Base-by-base conservation (phyloP, 2,329 filamentous ascomycete genomes). In the Pestalotiopsis sp. region DNA sequence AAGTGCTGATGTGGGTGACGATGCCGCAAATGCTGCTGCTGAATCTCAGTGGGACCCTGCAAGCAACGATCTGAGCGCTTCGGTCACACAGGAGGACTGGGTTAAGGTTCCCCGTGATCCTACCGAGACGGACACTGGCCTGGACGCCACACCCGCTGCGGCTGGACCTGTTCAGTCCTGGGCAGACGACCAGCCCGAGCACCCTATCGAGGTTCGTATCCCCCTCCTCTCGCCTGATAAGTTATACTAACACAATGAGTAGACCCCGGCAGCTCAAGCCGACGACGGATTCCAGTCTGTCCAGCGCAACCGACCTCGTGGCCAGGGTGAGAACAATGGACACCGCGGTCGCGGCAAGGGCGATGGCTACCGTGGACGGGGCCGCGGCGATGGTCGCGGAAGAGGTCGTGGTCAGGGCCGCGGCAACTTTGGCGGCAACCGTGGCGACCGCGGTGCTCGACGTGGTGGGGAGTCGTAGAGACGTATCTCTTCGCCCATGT, bases 111-210 rank as follows among this genome's bases (percentile, higher is more conserved):
- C 93, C 65, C 89, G 91, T 68, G 89, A 95, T 76, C 87, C 91
- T 61, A 82, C 88, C 65, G 94, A 97, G 84, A 91, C 92, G 4
- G 93, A 96, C 70, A 89, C 86, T 49, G 89, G 88, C 49, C 78
- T 89, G 57, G 82, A 85, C 61, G 88, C 89, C 31, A 89, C 88
- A n/a, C 87, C 90, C 61, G 89, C 88, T 6, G 82, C 83, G 9
- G 80, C 82, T 52, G 77, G 82, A 67, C 85, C 86, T 75, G 84
- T 85, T 38, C 90, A 92, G 77, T 94, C 91, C 75, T 97, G 93
- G 93, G 93, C 93, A 31, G 94, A 97, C 75, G 93, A 96, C 70
- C 88, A 92, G 74, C 88, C 91, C 20, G 88, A 90, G 69, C 80
- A 78, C 67, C 79, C 79, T 49, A 73, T 79, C 38, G 82, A 84